phyloP scores from a whole-genome alignment of 352 stramenopile genomes.

The Pythium biforme region DNA sequence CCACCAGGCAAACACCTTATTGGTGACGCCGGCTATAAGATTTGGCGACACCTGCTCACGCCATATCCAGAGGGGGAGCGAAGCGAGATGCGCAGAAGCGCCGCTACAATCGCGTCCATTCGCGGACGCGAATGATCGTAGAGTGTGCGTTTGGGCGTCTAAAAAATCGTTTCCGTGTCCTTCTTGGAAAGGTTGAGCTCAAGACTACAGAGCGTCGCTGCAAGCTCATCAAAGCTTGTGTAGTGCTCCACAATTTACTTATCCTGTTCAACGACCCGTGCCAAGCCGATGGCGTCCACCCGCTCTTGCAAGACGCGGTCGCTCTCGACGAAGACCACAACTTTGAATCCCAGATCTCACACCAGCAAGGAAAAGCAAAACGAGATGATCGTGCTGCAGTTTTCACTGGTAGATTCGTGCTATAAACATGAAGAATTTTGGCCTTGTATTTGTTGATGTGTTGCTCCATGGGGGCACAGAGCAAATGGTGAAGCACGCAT shows the following conservation, averaged over 20 bases:
- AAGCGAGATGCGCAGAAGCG: not conserved
- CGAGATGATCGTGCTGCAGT: not conserved
- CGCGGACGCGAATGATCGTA: conserved; percentile 8
- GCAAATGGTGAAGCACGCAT: not conserved
- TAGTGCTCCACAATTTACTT: conserved; percentile 21
- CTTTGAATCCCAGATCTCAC: not conserved
- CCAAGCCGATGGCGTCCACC: not conserved
- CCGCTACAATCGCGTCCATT: conserved; percentile 4
- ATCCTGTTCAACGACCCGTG: not conserved
- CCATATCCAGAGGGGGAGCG: not conserved
- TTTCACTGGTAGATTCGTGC: conserved; percentile 1
- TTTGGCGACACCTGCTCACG: conserved; percentile 2
- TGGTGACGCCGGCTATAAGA: conserved; percentile 5
- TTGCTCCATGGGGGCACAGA: not conserved
- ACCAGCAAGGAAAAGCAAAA: conserved; percentile 2
- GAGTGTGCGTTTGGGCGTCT: conserved; percentile 9
- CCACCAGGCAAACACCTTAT: not conserved
- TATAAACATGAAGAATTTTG: not conserved
- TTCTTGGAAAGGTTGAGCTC: conserved; percentile 7
- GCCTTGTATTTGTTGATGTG: not conserved
- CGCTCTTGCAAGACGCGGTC: not conserved
- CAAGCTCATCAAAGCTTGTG: conserved; percentile 20
- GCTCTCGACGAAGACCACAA: not conserved
- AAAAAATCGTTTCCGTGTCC: conserved; percentile 19
- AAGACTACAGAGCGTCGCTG: conserved; percentile 9